Evolutionary conservation across 2,329 filamentous ascomycete genomes (phyloP).

Genomic region (Botryosphaeria dothidea): DNA sequence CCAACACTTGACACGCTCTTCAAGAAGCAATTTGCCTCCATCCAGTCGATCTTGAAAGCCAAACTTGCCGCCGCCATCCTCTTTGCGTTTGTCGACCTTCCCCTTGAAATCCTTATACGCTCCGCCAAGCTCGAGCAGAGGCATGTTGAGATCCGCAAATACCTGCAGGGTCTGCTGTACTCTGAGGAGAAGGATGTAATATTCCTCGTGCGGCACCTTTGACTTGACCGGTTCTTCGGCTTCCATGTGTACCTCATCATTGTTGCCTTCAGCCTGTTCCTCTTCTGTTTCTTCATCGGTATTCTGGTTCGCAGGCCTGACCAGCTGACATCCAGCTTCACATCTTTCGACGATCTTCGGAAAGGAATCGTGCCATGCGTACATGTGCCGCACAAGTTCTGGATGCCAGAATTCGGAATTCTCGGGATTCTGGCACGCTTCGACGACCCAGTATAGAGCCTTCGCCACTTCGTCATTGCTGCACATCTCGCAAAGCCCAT

Average conservation of each 20-base stretch:
- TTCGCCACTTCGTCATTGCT: neutral
- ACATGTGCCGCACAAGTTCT: neutral
- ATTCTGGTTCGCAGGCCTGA: neutral
- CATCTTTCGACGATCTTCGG: neutral
- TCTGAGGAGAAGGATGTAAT: slow-evolving; percentile 1
- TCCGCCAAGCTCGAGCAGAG: neutral
- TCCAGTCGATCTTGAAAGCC: neutral
- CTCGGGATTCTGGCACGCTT: neutral
- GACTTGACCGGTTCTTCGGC: neutral
- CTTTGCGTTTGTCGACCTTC: neutral
- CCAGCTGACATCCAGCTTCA: neutral
- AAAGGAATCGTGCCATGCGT: neutral
- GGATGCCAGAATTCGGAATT: neutral
- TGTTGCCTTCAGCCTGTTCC: neutral
- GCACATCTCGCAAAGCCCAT: neutral
- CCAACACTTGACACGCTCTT: neutral
- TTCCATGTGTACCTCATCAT: neutral
- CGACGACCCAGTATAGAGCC: neutral
- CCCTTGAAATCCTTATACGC: neutral
- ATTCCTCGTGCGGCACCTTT: neutral
- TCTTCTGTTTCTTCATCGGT: neutral
- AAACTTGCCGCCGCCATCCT: neutral
- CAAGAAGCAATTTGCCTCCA: neutral
- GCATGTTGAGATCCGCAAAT: neutral
- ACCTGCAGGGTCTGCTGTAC: neutral